A percentile compares a stretch with the other conserved stretches of the same genome.
These are phyloP conservation scores for Daldinia vernicosa DNA, from an alignment of 495 filamentous ascomycete species.

Conservation along the genomic window DNA sequence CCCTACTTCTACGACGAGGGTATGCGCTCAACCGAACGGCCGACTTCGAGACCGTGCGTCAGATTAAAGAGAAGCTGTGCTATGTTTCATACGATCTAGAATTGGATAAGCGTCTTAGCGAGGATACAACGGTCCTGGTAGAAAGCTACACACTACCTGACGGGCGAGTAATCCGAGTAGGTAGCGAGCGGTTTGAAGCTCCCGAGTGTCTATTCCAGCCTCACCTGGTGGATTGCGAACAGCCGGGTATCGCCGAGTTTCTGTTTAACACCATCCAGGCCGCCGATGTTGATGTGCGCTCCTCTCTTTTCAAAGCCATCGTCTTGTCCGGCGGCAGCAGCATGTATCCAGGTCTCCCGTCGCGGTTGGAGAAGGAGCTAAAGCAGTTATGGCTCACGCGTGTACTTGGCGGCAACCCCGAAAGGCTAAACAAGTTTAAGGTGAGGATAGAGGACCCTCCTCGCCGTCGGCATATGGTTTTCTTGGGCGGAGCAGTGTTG, in stretches of 20 bases:
- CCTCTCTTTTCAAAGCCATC: conserved; percentile 94
- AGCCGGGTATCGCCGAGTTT: conserved; percentile 94
- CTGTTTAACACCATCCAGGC: conserved; percentile 98
- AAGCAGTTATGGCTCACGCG: conserved; percentile 98
- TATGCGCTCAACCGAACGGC: conserved; percentile 98
- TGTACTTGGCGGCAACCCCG: conserved; percentile 87
- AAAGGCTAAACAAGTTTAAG: conserved; percentile 97
- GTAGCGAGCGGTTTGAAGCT: conserved; percentile 96
- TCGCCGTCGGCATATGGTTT: conserved; percentile 96
- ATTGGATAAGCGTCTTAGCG: conserved; percentile 91
- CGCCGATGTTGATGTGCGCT: conserved; percentile 93
- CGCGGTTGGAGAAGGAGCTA: conserved; percentile 94
- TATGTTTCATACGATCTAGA: conserved; percentile 99
- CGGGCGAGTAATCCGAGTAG: conserved; percentile 93
- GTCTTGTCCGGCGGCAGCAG: conserved; percentile 95
- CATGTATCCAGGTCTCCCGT: conserved; percentile 98
- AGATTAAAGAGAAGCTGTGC: conserved; percentile 99
- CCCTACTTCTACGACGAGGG: conserved; percentile 90
- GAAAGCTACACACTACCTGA: conserved; percentile 98
- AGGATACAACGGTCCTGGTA: conserved; percentile 97
- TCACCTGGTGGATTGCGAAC: conserved; percentile 96
- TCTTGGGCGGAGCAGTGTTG: conserved; percentile 94
- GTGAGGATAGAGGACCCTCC: conserved; percentile 98
- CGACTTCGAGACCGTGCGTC: conserved; percentile 98
- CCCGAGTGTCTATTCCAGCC: conserved; percentile 99